These are phyloP conservation scores for Penicillium crystallinum DNA, from an alignment of 495 filamentous ascomycete species.

Conservation along the genomic window DNA sequence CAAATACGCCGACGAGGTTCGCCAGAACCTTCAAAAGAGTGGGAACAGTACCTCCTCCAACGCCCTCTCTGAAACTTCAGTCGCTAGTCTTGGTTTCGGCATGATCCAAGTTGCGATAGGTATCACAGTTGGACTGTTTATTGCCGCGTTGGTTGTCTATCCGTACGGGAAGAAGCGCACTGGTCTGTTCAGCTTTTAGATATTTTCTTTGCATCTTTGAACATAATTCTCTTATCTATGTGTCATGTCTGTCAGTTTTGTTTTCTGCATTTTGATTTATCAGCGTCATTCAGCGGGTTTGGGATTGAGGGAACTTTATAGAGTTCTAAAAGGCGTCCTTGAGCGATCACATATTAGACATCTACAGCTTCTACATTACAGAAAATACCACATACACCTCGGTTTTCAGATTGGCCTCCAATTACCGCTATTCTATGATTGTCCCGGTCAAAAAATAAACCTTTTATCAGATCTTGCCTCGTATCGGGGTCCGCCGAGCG, in stretches of 20 bases:
- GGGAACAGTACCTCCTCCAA: conserved; percentile 37
- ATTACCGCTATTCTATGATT: no score
- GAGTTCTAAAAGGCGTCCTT: neutral
- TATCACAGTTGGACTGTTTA: conserved; percentile 84
- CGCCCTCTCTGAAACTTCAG: conserved; percentile 40
- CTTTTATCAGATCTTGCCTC: neutral
- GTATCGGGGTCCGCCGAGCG: conserved; percentile 2
- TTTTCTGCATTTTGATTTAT: neutral
- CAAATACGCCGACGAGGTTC: conserved; percentile 68
- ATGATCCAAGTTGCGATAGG: conserved; percentile 93
- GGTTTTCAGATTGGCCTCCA: neutral
- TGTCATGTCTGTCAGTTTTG: neutral
- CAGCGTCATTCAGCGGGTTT: conserved; percentile 3
- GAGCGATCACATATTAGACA: neutral
- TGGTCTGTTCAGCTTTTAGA: conserved; percentile 80
- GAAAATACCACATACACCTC: neutral
- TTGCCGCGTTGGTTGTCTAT: conserved; percentile 81
- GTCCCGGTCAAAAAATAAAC: no score
- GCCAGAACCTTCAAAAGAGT: conserved; percentile 38
- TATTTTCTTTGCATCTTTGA: neutral
- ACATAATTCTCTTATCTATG: conserved; percentile 6
- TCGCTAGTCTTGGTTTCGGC: conserved; percentile 74
- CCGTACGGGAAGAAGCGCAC: conserved; percentile 83
- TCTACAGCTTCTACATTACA: neutral
- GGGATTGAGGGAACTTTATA: conserved; percentile 1